Conservation (phyloP, 2,329 filamentous ascomycete genomes). For the Trichoderma pleuroti region DNA sequence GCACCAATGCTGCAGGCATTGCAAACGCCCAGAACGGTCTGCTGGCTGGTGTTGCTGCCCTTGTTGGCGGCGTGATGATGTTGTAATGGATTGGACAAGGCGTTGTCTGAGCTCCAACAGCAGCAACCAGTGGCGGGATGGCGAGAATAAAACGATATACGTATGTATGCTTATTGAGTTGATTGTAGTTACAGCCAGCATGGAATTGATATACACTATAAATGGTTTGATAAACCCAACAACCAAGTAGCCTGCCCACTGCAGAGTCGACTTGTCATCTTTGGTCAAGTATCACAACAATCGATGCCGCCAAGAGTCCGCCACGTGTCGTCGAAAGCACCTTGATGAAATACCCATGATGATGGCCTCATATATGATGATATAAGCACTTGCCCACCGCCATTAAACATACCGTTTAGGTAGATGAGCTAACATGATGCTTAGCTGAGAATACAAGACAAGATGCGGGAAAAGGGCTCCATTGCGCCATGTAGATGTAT, state of each 20-base stretch:
- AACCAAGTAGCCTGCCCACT: neutral
- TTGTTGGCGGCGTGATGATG: slow-evolving; percentile 35
- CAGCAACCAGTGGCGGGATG: neutral
- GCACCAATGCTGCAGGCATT: slow-evolving; percentile 32
- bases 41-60: slow-evolving; percentile 35
- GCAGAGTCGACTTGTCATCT: neutral
- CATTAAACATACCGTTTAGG: no score
- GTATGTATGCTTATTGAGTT: neutral
- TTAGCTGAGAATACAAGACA: neutral
- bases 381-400: no score
- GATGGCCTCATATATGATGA: no score
- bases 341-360: no score
- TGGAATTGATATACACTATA: neutral
- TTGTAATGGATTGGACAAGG: slow-evolving; percentile 26
- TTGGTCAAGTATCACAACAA: neutral
- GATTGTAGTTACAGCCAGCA: neutral
- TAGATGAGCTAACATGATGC: no score
- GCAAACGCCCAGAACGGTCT: slow-evolving; percentile 35
- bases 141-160: neutral
- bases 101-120: neutral
- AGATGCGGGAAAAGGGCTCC: no score
- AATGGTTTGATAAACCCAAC: neutral
- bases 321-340: no score
- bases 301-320: neutral
- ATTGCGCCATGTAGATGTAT: neutral